Evolutionary conservation across 116 monocot species (phyloP), one percentile per base, ranked within the genome.

Genomic region (Cymodocea nodosa): DNA sequence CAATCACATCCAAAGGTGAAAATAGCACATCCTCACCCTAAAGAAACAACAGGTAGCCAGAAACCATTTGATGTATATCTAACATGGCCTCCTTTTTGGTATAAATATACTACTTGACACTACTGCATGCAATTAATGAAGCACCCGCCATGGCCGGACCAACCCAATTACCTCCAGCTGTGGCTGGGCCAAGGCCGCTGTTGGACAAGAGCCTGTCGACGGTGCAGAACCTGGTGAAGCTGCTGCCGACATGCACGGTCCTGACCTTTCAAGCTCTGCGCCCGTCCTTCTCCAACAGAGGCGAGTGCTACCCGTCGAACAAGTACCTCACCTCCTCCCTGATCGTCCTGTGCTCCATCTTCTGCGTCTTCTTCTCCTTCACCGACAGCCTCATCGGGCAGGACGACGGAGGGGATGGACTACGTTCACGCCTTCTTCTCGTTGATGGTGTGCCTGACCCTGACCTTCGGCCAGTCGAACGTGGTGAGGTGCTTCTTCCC

Each of bases 361-460:
- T 79, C 68, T 83, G 80, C 71, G 2, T 70, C 75, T 75, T 78
- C 73, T 73, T 80, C 71, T 72, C 77, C 73, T 71, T 87, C 73
- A 87, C 83, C 54, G 87, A 87, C 67, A 80, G 75, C 72, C 53
- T 77, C 48, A 16, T 66, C 35, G 80, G 80, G 18, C 0, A 83
- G 5, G 86, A n/a, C 80, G 15, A 86, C 86, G 4, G 25, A 66
- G 53, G 15, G 56, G 10, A 4, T 78, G 59, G 82, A 82, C 19
- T 75, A 23, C 53, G 51, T 75, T 1, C 82, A 82, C 36, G 75
- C 79, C 24, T 23, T 68, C 59, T 80, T 84, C 52, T 49, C 64
- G 0, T 50, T 58, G 36, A 14, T 81, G 24, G 63, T 81, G 67
- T 81, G 81, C 52, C 23, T 81, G 49, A 60, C 72, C 4, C 13